These are phyloP conservation scores for Monosporascus cannonballus DNA, from an alignment of 2,329 filamentous ascomycete genomes.

Conservation along the genomic window DNA sequence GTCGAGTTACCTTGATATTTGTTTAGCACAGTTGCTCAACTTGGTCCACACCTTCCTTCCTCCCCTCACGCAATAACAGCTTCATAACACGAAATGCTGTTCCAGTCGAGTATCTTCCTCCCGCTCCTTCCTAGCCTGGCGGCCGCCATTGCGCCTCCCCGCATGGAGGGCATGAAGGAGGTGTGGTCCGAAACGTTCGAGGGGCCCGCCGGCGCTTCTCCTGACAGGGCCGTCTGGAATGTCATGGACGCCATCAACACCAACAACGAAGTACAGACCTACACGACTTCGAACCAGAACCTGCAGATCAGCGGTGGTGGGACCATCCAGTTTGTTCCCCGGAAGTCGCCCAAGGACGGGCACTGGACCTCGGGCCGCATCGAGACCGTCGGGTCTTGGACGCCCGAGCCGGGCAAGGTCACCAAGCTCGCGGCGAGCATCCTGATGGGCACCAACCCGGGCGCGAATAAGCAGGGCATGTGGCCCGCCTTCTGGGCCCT, in stretches of 20 bases:
- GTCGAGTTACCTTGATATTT: background rate
- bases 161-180: constrained; percentile 19
- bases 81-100: constrained; percentile 19
- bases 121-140: constrained; percentile 20
- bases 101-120: constrained; percentile 19
- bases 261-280: constrained; percentile 48
- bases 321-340: constrained; percentile 47
- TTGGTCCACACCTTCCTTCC: background rate
- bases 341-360: constrained; percentile 28
- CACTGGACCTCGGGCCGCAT: constrained; percentile 50
- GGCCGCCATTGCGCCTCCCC: constrained; percentile 22
- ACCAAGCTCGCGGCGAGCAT: constrained; percentile 41
- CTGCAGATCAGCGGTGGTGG: constrained; percentile 43
- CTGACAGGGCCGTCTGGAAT: constrained; percentile 19
- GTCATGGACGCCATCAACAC: constrained; percentile 32
- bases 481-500: constrained; percentile 57
- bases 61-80: background rate
- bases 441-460: constrained; percentile 37
- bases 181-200: constrained; percentile 23
- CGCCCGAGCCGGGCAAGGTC: constrained; percentile 37
- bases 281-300: constrained; percentile 40
- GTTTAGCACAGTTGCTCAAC: background rate
- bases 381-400: constrained; percentile 42
- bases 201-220: constrained; percentile 18
- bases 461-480: constrained; percentile 41